Percentiles rank a stretch among this genome's conserved stretches.
phyloP scores from a whole-genome alignment of 2,329 filamentous ascomycete genomes.

The Colletotrichum sp. region DNA sequence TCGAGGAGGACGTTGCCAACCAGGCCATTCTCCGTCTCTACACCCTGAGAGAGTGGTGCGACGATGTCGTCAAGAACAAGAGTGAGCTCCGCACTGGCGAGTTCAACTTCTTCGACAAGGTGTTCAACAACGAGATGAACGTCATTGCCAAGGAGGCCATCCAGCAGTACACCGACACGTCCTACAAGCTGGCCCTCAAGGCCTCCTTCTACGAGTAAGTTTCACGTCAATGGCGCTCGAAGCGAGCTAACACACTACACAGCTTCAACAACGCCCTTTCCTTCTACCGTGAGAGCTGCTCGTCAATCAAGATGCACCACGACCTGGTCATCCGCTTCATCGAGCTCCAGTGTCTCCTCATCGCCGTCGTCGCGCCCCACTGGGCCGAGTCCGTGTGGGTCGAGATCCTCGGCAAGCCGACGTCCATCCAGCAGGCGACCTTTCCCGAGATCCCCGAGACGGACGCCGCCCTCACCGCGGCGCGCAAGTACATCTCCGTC shows the following conservation, averaged over 20 bases:
- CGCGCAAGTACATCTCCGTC: constrained; percentile 79
- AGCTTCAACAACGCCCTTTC: constrained; percentile 81
- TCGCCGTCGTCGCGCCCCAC: constrained; percentile 87
- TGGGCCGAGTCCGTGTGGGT: constrained; percentile 95
- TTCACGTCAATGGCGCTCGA: not conserved
- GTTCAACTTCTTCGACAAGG: constrained; percentile 81
- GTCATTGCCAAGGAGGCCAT: constrained; percentile 78
- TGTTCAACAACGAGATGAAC: constrained; percentile 96
- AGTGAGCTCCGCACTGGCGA: constrained; percentile 76
- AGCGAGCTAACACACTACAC: not conserved
- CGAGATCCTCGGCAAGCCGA: constrained; percentile 80
- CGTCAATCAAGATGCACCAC: constrained; percentile 85
- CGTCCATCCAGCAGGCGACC: constrained; percentile 78
- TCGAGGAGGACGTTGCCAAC: constrained; percentile 94
- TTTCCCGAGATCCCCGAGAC: constrained; percentile 75
- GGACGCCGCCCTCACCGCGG: constrained; percentile 73
- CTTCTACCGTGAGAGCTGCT: constrained; percentile 85
- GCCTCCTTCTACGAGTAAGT: constrained; percentile 78
- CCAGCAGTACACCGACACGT: constrained; percentile 65
- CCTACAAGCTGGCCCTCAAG: constrained; percentile 78
- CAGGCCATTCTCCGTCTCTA: constrained; percentile 87
- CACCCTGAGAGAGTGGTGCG: constrained; percentile 77
- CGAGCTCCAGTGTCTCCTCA: constrained; percentile 82
- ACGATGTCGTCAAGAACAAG: constrained; percentile 79
- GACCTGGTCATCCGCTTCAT: constrained; percentile 82